Evolutionary conservation across 2,329 filamentous ascomycete species (phyloP).

Genomic region (Dactylella cylindrospora): DNA sequence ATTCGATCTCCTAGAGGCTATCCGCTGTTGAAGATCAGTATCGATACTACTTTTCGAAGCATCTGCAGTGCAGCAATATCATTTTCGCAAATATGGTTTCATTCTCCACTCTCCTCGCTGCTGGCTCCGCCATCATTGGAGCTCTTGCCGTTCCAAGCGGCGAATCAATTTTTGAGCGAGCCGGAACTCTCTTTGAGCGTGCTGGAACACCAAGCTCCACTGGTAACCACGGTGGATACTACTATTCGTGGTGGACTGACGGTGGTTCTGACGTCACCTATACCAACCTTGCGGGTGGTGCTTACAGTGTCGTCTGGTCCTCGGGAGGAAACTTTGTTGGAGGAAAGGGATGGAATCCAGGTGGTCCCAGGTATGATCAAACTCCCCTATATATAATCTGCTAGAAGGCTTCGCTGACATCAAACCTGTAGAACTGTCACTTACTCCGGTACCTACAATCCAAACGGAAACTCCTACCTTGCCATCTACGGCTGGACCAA

Average conservation of each 20-base stretch:
- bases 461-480: constrained; percentile 51
- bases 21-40: not conserved
- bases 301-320: constrained; percentile 58
- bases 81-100: constrained; percentile 27
- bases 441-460: constrained; percentile 51
- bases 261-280: constrained; percentile 58
- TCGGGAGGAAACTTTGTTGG: constrained; percentile 57
- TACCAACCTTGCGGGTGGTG: constrained; percentile 59
- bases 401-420: constrained; percentile 1
- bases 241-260: constrained; percentile 65
- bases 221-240: constrained; percentile 62
- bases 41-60: not conserved
- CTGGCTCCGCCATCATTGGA: constrained; percentile 50
- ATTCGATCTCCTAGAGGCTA: not conserved
- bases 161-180: constrained; percentile 48
- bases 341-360: constrained; percentile 58
- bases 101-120: constrained; percentile 36
- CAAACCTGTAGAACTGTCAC: constrained; percentile 46
- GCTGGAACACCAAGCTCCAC: constrained; percentile 56
- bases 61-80: not conserved
- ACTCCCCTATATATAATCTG: not conserved
- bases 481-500: constrained; percentile 55
- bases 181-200: constrained; percentile 49
- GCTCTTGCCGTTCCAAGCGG: constrained; percentile 52
- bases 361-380: constrained; percentile 49